Evolutionary conservation across 2,329 filamentous ascomycete genomes (phyloP).

Genomic region (Ciborinia camelliae): DNA sequence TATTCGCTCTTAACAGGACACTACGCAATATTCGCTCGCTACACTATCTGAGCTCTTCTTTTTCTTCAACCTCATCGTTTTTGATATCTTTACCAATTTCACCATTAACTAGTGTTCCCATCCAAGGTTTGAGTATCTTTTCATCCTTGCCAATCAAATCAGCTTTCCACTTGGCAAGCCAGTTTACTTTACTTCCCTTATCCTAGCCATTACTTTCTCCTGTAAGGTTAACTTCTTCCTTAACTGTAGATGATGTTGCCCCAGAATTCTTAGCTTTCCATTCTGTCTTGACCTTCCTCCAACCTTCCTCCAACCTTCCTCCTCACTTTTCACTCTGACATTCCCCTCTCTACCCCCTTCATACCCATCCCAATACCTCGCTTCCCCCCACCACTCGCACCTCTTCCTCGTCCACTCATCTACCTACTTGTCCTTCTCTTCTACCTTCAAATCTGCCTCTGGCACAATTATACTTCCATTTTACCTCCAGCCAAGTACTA

Average conservation of each 20-base stretch:
- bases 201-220: neutral
- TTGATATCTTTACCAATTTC: neutral
- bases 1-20: too few relatives aligned
- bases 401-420: neutral
- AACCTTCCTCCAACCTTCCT: neutral
- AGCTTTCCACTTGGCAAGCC: neutral
- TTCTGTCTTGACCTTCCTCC: neutral
- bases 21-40: too few relatives aligned
- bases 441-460: neutral
- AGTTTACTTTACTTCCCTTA: neutral
- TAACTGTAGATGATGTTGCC: neutral
- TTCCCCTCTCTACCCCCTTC: fast-evolving
- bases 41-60: neutral
- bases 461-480: neutral
- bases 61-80: neutral
- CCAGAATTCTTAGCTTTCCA: neutral
- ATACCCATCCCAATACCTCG: neutral
- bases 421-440: neutral
- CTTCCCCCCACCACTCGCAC: neutral
- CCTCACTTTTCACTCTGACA: too few relatives aligned
- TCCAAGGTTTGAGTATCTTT: neutral
- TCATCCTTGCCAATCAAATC: neutral
- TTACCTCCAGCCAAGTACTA: neutral
- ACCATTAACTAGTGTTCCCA: neutral
- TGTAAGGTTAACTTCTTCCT: neutral